A percentile compares a stretch with the other conserved stretches of the same genome.
Conservation (phyloP, 352 stramenopile genomes). For the Phytophthora hibernalis region DNA sequence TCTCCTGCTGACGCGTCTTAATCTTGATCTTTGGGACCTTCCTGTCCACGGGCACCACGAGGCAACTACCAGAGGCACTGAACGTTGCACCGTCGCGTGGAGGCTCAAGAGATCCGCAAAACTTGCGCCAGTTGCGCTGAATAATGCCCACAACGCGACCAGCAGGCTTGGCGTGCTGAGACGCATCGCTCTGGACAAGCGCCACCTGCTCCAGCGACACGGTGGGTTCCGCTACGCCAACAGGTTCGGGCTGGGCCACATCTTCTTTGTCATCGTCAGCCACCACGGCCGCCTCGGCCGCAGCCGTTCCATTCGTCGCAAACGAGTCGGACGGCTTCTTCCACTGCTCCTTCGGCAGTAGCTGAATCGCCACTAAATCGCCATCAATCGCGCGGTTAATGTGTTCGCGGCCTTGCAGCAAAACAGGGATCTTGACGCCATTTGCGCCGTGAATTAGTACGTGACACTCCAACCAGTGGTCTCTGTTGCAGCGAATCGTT, state of each 20-base stretch:
- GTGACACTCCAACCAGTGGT: conserved; percentile 85
- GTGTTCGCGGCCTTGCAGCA: conserved; percentile 81
- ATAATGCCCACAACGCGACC: conserved; percentile 92
- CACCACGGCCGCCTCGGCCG: conserved; percentile 48
- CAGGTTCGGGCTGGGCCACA: conserved; percentile 36
- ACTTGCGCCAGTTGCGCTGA: conserved; percentile 94
- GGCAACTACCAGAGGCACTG: conserved; percentile 59
- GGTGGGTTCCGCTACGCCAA: conserved; percentile 71
- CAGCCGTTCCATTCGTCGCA: conserved; percentile 49
- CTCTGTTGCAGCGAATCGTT: conserved; percentile 87
- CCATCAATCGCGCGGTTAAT: conserved; percentile 98
- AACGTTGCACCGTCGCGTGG: conserved; percentile 52
- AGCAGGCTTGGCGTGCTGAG: conserved; percentile 67
- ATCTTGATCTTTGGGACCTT: conserved; percentile 96
- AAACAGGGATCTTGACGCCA: conserved; percentile 69
- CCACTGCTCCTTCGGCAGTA: conserved; percentile 89
- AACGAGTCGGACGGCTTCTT: conserved; percentile 82
- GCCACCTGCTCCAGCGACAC: conserved; percentile 67
- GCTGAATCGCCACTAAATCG: conserved; percentile 96
- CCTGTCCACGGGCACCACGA: conserved; percentile 88
- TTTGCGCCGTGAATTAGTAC: conserved; percentile 80
- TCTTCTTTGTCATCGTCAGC: conserved; percentile 54
- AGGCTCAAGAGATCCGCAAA: conserved; percentile 93
- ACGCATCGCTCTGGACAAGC: conserved; percentile 61
- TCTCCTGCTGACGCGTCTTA: conserved; percentile 91